These are phyloP conservation scores for Naegleria fowleri DNA, from an alignment of 208 protist species.

Conservation along the genomic window DNA sequence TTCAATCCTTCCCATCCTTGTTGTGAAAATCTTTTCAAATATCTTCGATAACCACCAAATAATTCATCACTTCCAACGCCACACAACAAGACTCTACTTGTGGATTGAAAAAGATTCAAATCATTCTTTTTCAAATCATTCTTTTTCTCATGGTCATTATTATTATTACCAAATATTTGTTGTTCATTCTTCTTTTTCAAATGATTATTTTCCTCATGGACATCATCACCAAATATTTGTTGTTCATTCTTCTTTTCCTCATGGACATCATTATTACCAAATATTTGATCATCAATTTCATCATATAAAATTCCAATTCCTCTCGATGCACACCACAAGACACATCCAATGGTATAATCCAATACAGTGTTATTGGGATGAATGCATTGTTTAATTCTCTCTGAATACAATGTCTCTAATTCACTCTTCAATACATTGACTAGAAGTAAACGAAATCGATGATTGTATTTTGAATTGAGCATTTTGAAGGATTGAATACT, in stretches of 20 bases:
- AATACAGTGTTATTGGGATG: constrained; percentile 76
- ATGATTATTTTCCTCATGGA: no score
- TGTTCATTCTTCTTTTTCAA: no score
- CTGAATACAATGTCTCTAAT: background rate
- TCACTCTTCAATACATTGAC: constrained; percentile 66
- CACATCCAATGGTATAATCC: constrained; percentile 88
- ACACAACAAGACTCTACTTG: constrained; percentile 2
- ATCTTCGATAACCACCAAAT: constrained; percentile 85
- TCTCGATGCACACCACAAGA: constrained; percentile 82
- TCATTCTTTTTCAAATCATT: no score
- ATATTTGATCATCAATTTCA: background rate
- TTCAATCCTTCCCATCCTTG: constrained; percentile 48
- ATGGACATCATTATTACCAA: background rate
- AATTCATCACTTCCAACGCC: constrained; percentile 85
- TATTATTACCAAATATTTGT: no score
- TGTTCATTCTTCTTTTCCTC: no score
- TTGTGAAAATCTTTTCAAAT: constrained; percentile 56
- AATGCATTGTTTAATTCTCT: constrained; percentile 50
- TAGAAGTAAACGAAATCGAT: constrained; percentile 73
- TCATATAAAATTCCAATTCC: constrained; percentile 32
- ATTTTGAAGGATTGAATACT: constrained; percentile 65
- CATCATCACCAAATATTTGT: background rate
- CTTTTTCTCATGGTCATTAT: no score
- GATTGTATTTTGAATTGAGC: constrained; percentile 60
- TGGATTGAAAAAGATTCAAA: background rate